phyloP scores from a whole-genome alignment of 805 yeast species.

The Saccharomycopsis sp. region DNA sequence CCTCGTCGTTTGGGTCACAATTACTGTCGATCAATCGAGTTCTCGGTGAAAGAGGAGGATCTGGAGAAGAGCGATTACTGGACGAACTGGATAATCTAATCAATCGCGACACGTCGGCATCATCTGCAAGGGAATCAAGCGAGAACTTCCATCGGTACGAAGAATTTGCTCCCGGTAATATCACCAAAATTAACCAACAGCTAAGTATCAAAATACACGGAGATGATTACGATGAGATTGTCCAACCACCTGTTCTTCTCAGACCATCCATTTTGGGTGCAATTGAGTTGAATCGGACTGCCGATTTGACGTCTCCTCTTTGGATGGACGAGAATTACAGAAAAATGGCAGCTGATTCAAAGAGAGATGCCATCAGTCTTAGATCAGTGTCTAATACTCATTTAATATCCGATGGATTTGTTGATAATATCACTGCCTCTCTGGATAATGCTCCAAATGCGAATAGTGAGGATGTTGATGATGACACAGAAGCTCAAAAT shows the following conservation, averaged over 20 bases:
- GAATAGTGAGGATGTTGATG: not conserved
- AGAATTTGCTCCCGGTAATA: not conserved
- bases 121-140: not conserved
- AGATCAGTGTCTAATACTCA: not conserved
- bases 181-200: not conserved
- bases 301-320: constrained; percentile 3
- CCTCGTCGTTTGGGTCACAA: not conserved
- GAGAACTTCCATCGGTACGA: not conserved
- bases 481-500: not conserved
- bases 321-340: not conserved
- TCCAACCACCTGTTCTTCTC: constrained; percentile 16
- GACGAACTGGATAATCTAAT: not conserved
- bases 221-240: not conserved
- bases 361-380: not conserved
- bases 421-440: not conserved
- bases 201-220: not conserved
- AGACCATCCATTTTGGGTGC: constrained; percentile 36
- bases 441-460: not conserved
- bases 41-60: not conserved
- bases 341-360: not conserved
- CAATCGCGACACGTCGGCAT: not conserved
- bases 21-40: not conserved
- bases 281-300: constrained; percentile 29
- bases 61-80: not conserved
- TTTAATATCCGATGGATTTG: not conserved